Evolutionary conservation across 1,284 basidiomycete genomes (phyloP).

Genomic region (Boletus mariae): DNA sequence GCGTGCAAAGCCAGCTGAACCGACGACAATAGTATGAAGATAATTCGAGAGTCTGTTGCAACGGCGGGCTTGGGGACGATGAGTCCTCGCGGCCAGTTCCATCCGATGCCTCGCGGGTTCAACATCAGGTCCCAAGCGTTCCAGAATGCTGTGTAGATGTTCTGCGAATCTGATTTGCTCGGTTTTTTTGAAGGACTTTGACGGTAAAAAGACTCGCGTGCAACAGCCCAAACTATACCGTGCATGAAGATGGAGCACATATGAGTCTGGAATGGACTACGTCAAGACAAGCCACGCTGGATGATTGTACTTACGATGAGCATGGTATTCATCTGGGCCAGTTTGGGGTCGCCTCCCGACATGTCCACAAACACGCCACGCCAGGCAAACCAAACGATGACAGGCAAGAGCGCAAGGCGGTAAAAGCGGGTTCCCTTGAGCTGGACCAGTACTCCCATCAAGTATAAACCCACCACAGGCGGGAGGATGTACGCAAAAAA

Average conservation of each 20-base stretch:
- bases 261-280: slow-evolving; percentile 9
- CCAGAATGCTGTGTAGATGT: slow-evolving; percentile 17
- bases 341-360: slow-evolving; percentile 20
- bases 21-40: slow-evolving; percentile 13
- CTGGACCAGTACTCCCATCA: slow-evolving; percentile 31
- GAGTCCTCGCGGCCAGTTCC: slow-evolving; percentile 28
- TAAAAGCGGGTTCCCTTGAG: slow-evolving; percentile 21
- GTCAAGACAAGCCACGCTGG: background rate
- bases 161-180: background rate
- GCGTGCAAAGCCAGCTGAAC: slow-evolving; percentile 4
- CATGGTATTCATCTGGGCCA: slow-evolving; percentile 11
- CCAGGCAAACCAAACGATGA: slow-evolving; percentile 22
- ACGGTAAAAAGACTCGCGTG: slow-evolving; percentile 13
- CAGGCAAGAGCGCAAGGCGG: slow-evolving; percentile 26
- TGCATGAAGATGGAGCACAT: slow-evolving; percentile 18
- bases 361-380: slow-evolving; percentile 21
- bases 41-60: slow-evolving; percentile 13
- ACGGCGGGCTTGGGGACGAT: slow-evolving; percentile 14
- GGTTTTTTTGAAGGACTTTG: background rate
- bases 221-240: slow-evolving; percentile 17
- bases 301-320: slow-evolving; percentile 16
- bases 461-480: slow-evolving; percentile 13
- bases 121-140: slow-evolving; percentile 27
- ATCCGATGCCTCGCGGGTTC: slow-evolving; percentile 27
- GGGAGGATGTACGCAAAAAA: slow-evolving; percentile 20